phyloP scores from a whole-genome alignment of 2,329 filamentous ascomycete species.

The Stachybotrys elegans region DNA sequence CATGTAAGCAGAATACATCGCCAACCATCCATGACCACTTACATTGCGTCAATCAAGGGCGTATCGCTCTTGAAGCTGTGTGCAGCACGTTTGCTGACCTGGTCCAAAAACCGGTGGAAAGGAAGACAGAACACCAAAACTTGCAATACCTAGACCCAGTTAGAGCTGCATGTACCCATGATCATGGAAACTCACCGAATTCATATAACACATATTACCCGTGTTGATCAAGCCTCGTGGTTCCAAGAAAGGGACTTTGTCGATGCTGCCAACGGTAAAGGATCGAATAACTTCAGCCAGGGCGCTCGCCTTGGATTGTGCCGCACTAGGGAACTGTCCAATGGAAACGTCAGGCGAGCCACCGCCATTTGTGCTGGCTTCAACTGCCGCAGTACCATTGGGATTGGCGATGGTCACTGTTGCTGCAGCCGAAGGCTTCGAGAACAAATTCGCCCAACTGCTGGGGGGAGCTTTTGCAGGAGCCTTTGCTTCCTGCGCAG shows the following conservation, averaged over 20 bases:
- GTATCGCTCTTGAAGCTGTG: conserved; percentile 95
- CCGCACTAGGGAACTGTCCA: conserved; percentile 18
- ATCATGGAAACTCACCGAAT: conserved; percentile 66
- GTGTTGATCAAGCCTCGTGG: conserved; percentile 93
- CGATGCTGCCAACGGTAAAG: conserved; percentile 61
- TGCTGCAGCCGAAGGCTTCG: conserved; percentile 19
- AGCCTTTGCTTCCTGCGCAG: no score
- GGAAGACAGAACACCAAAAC: conserved; percentile 89
- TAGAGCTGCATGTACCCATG: conserved; percentile 17
- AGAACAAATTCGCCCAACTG: conserved; percentile 37
- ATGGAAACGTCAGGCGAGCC: conserved; percentile 10
- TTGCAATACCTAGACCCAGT: conserved; percentile 72
- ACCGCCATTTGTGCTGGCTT: conserved; percentile 17
- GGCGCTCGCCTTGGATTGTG: conserved; percentile 44
- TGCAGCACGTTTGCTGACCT: conserved; percentile 74
- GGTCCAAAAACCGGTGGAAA: conserved; percentile 90
- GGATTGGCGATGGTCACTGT: conserved; percentile 9
- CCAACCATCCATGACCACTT: conserved; percentile 34
- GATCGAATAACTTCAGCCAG: conserved; percentile 72
- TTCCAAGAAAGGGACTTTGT: conserved; percentile 78
- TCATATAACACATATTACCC: conserved; percentile 99
- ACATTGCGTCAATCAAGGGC: conserved; percentile 90
- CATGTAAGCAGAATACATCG: conserved; percentile 5
- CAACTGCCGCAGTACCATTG: conserved; percentile 21
- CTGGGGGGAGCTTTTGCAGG: no score